Evolutionary conservation across 2,329 filamentous ascomycete species (phyloP), one percentile per base, ranked within the genome.

Genomic region (Alternaria gaisen): DNA sequence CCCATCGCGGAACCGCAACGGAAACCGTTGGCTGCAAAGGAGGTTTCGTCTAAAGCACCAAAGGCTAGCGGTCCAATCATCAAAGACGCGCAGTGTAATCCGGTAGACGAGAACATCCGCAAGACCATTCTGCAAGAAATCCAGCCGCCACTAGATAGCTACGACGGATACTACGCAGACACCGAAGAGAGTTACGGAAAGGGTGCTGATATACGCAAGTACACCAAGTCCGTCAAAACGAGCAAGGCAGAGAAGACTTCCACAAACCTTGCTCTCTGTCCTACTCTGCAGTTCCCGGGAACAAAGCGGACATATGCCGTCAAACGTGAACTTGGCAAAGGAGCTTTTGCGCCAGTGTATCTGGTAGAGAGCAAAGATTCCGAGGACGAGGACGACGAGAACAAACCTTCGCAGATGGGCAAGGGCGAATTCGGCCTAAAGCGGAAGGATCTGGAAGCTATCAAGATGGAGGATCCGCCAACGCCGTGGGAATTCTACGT

Each of bases 401-500:
- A 80, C 16, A 73, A 80, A 38, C 75, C 75, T n/a, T 82, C 79
- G 4, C 82, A 83, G 57, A 87, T 91, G 85, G 87, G 89, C 57
- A 88, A 87, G 71, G 85, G 88, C 30, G 80, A 83, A 12, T 87
- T 90, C 72, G 82, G 86, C n/a, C 72, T 83, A 10, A 82, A 81
- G 34, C 88, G 91, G 42, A 82, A 82, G 43, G 65, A 82, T 1
- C 84, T 95, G 5, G 93, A 97, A 78, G 95, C 95, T 1, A 84
- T 99, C 69, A 99, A 99, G 80, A 94, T 97, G 88, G 95, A 99
- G 80, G 87, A 91, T 32, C 93, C 94, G 0, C 92, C 94, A 0
- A 91, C 89, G 5, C 85, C 91, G 0, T 99, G 95, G 95, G 95
- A 99, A 75, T 99, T 98, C 75, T 91, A 97, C 80, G 96, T 99